phyloP scores from a whole-genome alignment of 768 basidiomycete species.

The Termitomyces sp. region DNA sequence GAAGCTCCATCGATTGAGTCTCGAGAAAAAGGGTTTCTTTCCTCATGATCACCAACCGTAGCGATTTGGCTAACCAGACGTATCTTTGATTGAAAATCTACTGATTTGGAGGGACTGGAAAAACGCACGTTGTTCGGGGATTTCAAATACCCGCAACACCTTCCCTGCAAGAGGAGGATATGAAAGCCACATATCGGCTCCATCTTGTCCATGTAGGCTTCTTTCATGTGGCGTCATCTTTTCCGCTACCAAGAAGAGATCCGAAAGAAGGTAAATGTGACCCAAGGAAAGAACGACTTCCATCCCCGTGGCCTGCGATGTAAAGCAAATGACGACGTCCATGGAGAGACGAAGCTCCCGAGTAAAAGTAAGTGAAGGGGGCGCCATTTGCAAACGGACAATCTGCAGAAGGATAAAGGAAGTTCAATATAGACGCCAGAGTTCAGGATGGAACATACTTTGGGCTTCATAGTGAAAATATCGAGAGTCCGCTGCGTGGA shows the following conservation, averaged over 20 bases:
- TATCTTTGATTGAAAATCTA: neutral
- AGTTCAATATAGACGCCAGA: neutral
- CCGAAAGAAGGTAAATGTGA: slow-evolving; percentile 85
- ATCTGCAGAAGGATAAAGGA: slow-evolving; percentile 38
- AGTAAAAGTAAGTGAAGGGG: slow-evolving; percentile 70
- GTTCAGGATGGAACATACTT: slow-evolving; percentile 41
- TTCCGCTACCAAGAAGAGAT: slow-evolving; percentile 89
- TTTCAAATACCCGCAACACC: slow-evolving; percentile 69
- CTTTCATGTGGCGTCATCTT: slow-evolving; percentile 68
- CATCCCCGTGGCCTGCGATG: slow-evolving; percentile 66
- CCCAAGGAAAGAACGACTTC: slow-evolving; percentile 74
- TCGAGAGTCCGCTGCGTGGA: slow-evolving; percentile 78
- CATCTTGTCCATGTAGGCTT: slow-evolving; percentile 39
- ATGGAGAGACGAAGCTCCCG: slow-evolving; percentile 70
- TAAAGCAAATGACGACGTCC: slow-evolving; percentile 72
- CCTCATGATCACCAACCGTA: slow-evolving; percentile 79
- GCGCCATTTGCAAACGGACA: slow-evolving; percentile 86
- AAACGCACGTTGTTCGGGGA: slow-evolving; percentile 51
- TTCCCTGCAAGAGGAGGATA: slow-evolving; percentile 97
- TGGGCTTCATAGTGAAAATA: slow-evolving; percentile 92
- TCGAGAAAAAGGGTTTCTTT: slow-evolving; percentile 79
- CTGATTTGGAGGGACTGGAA: neutral
- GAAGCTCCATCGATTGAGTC: slow-evolving; percentile 45
- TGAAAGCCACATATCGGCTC: slow-evolving; percentile 83
- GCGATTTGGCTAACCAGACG: slow-evolving; percentile 47